Conservation (phyloP, 352 stramenopile genomes). For the Plasmopara halstedii region DNA sequence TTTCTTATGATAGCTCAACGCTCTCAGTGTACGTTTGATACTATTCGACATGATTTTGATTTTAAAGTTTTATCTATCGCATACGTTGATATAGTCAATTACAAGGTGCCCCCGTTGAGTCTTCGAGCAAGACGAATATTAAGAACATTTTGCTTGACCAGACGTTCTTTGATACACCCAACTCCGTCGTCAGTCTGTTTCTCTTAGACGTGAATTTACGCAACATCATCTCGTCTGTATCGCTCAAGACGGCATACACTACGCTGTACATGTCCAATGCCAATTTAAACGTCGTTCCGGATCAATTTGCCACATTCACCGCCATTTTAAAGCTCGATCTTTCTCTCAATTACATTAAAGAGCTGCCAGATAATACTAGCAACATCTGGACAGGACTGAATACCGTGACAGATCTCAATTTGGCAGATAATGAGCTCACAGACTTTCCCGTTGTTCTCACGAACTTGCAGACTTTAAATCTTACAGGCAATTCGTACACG, state of each 20-base stretch:
- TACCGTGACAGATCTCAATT: constrained; percentile 28
- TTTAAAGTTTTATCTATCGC: constrained; percentile 2
- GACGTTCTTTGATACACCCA: constrained; percentile 45
- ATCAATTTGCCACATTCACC: constrained; percentile 27
- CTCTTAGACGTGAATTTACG: constrained; percentile 28
- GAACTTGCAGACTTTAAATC: constrained; percentile 30
- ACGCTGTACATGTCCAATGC: constrained; percentile 35
- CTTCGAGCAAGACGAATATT: constrained; percentile 26
- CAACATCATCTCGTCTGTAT: constrained; percentile 26
- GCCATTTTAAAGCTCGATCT: constrained; percentile 28
- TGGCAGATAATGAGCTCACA: constrained; percentile 38
- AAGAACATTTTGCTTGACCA: constrained; percentile 46
- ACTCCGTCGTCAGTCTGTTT: constrained; percentile 25
- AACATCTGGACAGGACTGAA: constrained; percentile 23
- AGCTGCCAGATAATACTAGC: constrained; percentile 27
- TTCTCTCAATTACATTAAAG: constrained; percentile 41
- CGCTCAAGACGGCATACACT: constrained; percentile 19
- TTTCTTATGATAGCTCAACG: constrained; percentile 25
- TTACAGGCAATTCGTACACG: constrained; percentile 37
- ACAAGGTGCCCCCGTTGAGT: constrained; percentile 15
- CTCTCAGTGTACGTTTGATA: constrained; percentile 39
- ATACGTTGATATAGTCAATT: constrained; percentile 21
- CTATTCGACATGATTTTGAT: constrained; percentile 1
- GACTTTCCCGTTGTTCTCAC: constrained; percentile 29
- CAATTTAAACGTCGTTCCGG: constrained; percentile 39